Evolutionary conservation across 345 rosid genomes (phyloP).

Genomic region (Odontarrhena argentea): DNA sequence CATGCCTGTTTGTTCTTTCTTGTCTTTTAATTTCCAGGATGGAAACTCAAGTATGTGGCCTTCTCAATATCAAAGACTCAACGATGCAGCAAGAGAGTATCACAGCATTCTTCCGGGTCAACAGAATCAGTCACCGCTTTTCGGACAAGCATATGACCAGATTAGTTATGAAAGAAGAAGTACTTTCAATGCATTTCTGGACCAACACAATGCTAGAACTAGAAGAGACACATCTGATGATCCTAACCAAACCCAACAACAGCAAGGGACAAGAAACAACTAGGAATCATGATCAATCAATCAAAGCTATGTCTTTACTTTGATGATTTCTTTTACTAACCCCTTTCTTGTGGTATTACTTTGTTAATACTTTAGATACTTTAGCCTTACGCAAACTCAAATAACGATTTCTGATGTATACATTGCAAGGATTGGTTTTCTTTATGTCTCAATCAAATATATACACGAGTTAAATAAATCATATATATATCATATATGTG

Average conservation of each 20-base stretch:
- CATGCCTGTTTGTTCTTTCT: not conserved
- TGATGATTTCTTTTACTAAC: conserved; percentile 10
- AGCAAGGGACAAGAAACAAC: conserved; percentile 63
- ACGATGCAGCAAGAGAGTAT: conserved; percentile 58
- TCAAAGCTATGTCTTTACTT: not conserved
- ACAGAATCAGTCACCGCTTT: conserved; percentile 63
- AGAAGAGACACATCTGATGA: conserved; percentile 48
- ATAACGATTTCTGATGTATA: not conserved
- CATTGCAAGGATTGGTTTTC: too few species aligned
- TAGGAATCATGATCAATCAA: conserved; percentile 42
- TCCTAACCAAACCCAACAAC: conserved; percentile 57
- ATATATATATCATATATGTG: too few species aligned
- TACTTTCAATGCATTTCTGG: conserved; percentile 57
- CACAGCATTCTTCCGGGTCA: conserved; percentile 60
- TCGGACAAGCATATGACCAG: conserved; percentile 59
- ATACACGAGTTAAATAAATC: too few species aligned
- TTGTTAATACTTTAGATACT: not conserved
- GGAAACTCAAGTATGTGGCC: conserved; percentile 66
- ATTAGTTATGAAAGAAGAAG: conserved; percentile 55
- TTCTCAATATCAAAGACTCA: conserved; percentile 65
- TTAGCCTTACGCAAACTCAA: not conserved
- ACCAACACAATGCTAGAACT: conserved; percentile 51
- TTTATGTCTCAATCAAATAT: too few species aligned
- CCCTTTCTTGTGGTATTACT: not conserved
- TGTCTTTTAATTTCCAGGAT: conserved; percentile 46